Percentiles rank a stretch among this genome's conserved stretches.
Conservation (phyloP, 441 rosid genomes). For the Adansonia gregorii region DNA sequence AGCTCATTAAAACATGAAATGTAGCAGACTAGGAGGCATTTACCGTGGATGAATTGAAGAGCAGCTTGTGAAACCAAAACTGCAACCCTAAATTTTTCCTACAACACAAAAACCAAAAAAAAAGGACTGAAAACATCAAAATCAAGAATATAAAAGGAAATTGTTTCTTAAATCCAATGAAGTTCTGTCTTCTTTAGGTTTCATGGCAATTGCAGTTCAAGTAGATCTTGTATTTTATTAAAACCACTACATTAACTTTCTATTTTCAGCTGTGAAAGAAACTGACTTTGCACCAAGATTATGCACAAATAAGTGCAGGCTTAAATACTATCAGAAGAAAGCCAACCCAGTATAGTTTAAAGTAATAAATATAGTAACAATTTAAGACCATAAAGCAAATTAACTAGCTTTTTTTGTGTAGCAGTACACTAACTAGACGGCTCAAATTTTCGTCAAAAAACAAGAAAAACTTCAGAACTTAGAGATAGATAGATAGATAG, state of each 20-base stretch:
- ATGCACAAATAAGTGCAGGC: not conserved
- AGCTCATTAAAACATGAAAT: conserved; percentile 12
- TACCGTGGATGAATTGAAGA: conserved; percentile 78
- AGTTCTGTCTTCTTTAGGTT: not conserved
- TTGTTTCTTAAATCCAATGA: not conserved
- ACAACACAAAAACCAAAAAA: not conserved
- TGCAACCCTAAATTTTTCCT: conserved; percentile 55
- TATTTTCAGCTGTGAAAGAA: not conserved
- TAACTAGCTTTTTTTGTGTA: not conserved
- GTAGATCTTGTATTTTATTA: not conserved
- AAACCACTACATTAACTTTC: not conserved
- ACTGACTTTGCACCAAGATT: not conserved
- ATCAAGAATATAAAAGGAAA: not conserved
- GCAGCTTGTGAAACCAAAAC: conserved; percentile 95
- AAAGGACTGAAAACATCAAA: conserved; percentile 12
- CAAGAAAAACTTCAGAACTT: not conserved
- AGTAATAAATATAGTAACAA: not conserved
- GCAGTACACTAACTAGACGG: not conserved
- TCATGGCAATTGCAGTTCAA: not conserved
- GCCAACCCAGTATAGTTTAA: not conserved
- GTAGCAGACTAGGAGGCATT: conserved; percentile 29
- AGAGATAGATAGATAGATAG: too few relatives aligned
- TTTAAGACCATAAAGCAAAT: not conserved
- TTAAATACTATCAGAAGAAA: not conserved
- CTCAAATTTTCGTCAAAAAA: not conserved